Base-by-base conservation (phyloP, 345 rosid genomes). In the Linum tenue region DNA sequence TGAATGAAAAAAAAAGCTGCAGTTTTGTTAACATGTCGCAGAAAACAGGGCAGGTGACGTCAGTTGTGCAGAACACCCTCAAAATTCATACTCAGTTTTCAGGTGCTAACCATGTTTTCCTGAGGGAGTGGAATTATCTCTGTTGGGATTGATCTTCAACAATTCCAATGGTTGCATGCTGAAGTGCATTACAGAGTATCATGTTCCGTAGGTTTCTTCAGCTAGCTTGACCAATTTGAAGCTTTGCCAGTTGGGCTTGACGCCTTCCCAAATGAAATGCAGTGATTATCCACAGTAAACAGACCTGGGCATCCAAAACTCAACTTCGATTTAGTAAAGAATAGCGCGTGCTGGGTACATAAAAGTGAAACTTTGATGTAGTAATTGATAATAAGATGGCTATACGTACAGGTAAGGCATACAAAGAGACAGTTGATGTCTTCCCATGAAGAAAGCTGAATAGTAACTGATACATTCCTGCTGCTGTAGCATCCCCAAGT, bases 401-500 rank as follows among this genome's bases (percentile, higher is more conserved):
- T 40, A 37, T 9, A 76, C 85, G 11, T 85, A 89, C 98, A 10
- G 98, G 98, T 56, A 92, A 72, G 35, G 92, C 89, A 57, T 83
- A 89, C 10, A 89, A 79, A 55, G 95, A 87, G 41, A 80, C 86
- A 7, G 89, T 78, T 58, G 89, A 84, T 73, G 82, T 76, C 70
- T 72, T 82, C 63, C 85, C 91, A 41, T 81, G 84, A 72, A 87
- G 82, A 64, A 77, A 79, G 80, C 84, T 77, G 69, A 85, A 83
- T 38, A 92, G 82, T 64, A 92, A 66, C 74, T 85, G 84, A 57
- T 84, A 92, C 80, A 92, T 80, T 72, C 96, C 96, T 3, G 98
- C 95, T 2, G 96, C 98, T 4, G 95, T 79, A 44, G 98, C 98
- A 80, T 92, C 96, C 72, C 98, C 95, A 5, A 89, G 86, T 60